Conservation (phyloP, 2,329 filamentous ascomycete genomes). For the Trichoderma sp. region DNA sequence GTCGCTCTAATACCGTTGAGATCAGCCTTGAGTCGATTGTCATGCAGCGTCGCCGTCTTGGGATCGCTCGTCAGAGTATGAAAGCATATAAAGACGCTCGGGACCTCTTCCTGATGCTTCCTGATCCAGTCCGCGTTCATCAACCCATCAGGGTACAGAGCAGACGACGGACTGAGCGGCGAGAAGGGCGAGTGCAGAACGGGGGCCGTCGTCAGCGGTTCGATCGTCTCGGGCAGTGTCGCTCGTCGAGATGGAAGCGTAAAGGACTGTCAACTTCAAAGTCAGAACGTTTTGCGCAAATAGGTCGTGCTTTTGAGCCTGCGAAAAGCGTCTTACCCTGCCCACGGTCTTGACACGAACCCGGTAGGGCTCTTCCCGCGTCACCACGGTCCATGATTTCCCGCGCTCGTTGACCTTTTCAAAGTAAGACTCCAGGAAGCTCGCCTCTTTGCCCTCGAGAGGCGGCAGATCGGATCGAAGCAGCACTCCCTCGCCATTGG, state of each 20-base stretch:
- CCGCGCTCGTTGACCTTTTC: slow-evolving; percentile 64
- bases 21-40: slow-evolving; percentile 85
- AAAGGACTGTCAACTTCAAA: slow-evolving; percentile 48
- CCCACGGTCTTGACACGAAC: slow-evolving; percentile 75
- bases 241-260: slow-evolving; percentile 61
- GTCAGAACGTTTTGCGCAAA: slow-evolving; percentile 35
- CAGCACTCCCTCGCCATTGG: slow-evolving; percentile 61
- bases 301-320: neutral
- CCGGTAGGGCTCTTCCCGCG: slow-evolving; percentile 54
- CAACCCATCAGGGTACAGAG: slow-evolving; percentile 86
- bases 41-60: slow-evolving; percentile 73
- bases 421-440: slow-evolving; percentile 67
- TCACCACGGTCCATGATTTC: slow-evolving; percentile 67
- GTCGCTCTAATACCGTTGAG: slow-evolving; percentile 75
- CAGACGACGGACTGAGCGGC: slow-evolving; percentile 79
- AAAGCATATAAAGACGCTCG: slow-evolving; percentile 78
- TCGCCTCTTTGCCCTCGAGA: slow-evolving; percentile 66
- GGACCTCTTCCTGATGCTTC: slow-evolving; percentile 85
- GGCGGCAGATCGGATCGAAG: slow-evolving; percentile 72
- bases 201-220: slow-evolving; percentile 50
- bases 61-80: slow-evolving; percentile 75
- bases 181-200: slow-evolving; percentile 90
- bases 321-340: slow-evolving; percentile 64
- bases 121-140: slow-evolving; percentile 80
- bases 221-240: slow-evolving; percentile 54